These are phyloP conservation scores for Yamadazyma membranifaciens DNA, from an alignment of 1,139 yeast species.

Conservation along the genomic window DNA sequence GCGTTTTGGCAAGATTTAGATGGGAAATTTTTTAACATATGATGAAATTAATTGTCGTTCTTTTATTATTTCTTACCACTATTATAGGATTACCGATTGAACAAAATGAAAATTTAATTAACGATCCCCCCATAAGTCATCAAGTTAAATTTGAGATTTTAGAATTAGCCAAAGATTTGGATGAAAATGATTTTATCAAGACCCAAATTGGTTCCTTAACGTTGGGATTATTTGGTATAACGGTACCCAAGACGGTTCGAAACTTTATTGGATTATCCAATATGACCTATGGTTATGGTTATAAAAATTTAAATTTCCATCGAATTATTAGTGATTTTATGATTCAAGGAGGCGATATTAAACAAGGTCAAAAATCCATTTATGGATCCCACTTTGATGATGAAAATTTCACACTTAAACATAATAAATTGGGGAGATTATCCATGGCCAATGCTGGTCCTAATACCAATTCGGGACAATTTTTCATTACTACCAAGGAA, in stretches of 20 bases:
- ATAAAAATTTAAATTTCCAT: constrained; percentile 31
- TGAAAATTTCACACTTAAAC: constrained; percentile 35
- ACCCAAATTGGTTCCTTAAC: constrained; percentile 19
- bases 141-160: constrained; percentile 23
- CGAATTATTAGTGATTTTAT: constrained; percentile 37
- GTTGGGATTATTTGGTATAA: constrained; percentile 27
- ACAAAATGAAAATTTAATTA: constrained; percentile 6
- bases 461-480: constrained; percentile 43
- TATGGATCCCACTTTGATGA: constrained; percentile 34
- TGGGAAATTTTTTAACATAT: background rate
- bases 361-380: constrained; percentile 27
- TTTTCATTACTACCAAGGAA: constrained; percentile 35
- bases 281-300: constrained; percentile 36
- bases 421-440: constrained; percentile 37
- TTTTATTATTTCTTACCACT: background rate
- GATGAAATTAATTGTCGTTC: constrained; percentile 2
- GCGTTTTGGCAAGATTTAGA: background rate
- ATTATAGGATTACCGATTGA: constrained; percentile 5
- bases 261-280: constrained; percentile 36
- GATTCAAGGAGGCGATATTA: constrained; percentile 42
- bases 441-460: constrained; percentile 45
- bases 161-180: constrained; percentile 11
- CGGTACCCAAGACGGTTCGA: constrained; percentile 38
- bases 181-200: constrained; percentile 11
- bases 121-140: constrained; percentile 30